Base-by-base conservation (phyloP, 306 rosid species). In the Spatholobus suberectus region DNA sequence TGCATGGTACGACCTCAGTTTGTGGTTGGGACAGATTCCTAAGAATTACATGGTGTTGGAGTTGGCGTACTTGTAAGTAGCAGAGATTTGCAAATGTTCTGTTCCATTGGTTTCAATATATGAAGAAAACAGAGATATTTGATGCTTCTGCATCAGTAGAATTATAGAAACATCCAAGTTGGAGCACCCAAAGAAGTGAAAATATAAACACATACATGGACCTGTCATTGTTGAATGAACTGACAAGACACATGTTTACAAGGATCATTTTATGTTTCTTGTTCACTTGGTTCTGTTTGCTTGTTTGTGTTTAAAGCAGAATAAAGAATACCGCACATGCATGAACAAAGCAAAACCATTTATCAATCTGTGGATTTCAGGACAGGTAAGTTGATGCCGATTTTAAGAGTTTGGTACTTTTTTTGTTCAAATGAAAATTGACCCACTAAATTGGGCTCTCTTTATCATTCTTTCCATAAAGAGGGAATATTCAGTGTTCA, bases 141-240 rank as follows among this genome's bases (percentile, higher is more conserved):
- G 61, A 44, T 65, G 71, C 71, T 26, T 40, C n/a, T 58, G 47
- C 54, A 57, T 41, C 27, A 12, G 10, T 59, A 18, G 14, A 35
- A 18, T 37, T 29, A 51, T 18, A 4, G 55, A 32, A 17, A 20
- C 9, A 62, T 17, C 44, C 47, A 44, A 17, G 14, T 43, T 43
- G 34, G 14, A 77, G 62, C 73, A 27, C 26, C 47, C 58, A 38
- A 76, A 47, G n/a, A 32, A 63, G 55, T 35, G 55, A 38, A 78
- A 78, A 34, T 62, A 3, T 8, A 35, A 35, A 35, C 71, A 10
- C 61, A 27, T 46, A 6, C 35, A 27, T 29, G 62, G 23, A 62
- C 59, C 49, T 66, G 62, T 77, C 81, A 44, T 77, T 77, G 49
- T 63, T 63, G 38, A 77, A 61, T 63, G 37, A 62, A 77, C 1